These are phyloP conservation scores for Micractinium conductrix DNA, from an alignment of 139 green algal species.

Conservation along the genomic window DNA sequence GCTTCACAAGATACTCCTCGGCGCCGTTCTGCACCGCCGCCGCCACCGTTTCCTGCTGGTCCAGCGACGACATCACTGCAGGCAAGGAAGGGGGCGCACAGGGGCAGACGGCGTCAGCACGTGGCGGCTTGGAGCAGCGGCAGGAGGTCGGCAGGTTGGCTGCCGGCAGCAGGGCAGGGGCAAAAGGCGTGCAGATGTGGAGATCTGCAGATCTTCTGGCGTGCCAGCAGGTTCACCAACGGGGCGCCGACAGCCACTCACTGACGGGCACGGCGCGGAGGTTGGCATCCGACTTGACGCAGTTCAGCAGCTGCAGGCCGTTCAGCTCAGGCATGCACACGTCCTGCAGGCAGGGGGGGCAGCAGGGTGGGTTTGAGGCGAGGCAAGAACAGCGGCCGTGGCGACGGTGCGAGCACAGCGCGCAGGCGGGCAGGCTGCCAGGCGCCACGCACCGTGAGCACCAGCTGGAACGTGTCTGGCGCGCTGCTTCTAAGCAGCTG, in stretches of 20 bases:
- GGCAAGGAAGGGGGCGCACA: neutral
- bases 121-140: no score
- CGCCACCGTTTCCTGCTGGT: slow-evolving; percentile 82
- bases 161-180: neutral
- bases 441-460: slow-evolving; percentile 73
- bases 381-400: neutral
- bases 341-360: slow-evolving; percentile 63
- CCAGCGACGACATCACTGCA: slow-evolving; percentile 90
- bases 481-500: slow-evolving; percentile 63
- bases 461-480: slow-evolving; percentile 81
- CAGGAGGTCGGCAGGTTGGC: no score
- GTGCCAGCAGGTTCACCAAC: neutral
- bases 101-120: neutral
- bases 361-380: neutral
- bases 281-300: slow-evolving; percentile 68
- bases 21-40: slow-evolving; percentile 83
- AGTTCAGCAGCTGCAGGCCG: slow-evolving; percentile 83
- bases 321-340: slow-evolving; percentile 93
- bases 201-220: neutral
- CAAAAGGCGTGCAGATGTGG: neutral
- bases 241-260: slow-evolving; percentile 53
- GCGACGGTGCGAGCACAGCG: neutral
- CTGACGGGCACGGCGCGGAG: slow-evolving; percentile 84
- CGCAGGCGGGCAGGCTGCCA: neutral
- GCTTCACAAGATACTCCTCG: slow-evolving; percentile 95